Percentiles rank a stretch among this genome's conserved stretches.
Evolutionary conservation across 2,329 filamentous ascomycete species (phyloP).

Genomic region (Bisporella sp.): DNA sequence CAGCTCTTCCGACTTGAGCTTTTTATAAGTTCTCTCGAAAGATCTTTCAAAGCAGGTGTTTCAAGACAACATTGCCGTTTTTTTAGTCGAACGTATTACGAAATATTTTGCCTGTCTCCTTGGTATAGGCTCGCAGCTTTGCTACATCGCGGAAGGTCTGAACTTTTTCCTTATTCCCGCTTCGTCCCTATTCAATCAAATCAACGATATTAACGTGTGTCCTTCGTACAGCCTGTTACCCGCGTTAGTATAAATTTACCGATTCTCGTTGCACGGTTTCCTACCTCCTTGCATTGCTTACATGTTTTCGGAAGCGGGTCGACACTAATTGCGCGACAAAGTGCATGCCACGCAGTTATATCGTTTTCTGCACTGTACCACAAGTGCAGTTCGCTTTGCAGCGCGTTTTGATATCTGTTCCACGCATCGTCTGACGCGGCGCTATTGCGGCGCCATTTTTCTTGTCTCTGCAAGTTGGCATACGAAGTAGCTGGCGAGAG

Average conservation of each 20-base stretch:
- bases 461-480: conserved; percentile 19
- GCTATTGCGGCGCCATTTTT: conserved; percentile 12
- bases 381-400: conserved; percentile 16
- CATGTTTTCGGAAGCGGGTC: conserved; percentile 16
- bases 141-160: conserved; percentile 10
- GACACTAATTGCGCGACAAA: conserved; percentile 16
- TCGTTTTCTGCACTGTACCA: conserved; percentile 19
- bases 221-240: conserved; percentile 15
- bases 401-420: conserved; percentile 17
- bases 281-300: conserved; percentile 16
- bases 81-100: not conserved
- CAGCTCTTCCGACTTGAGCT: not conserved
- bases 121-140: not conserved
- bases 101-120: not conserved
- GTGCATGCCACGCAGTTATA: conserved; percentile 17
- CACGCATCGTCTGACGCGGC: conserved; percentile 12
- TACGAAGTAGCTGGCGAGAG: conserved; percentile 23
- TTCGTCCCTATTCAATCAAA: conserved; percentile 19
- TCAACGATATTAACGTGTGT: conserved; percentile 19
- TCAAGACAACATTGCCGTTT: not conserved
- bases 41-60: not conserved
- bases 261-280: conserved; percentile 10
- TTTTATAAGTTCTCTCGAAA: not conserved
- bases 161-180: conserved; percentile 15
- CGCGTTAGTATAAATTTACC: conserved; percentile 11